Base-by-base conservation (phyloP, 2,329 filamentous ascomycete species). In the Colletotrichum sp. region DNA sequence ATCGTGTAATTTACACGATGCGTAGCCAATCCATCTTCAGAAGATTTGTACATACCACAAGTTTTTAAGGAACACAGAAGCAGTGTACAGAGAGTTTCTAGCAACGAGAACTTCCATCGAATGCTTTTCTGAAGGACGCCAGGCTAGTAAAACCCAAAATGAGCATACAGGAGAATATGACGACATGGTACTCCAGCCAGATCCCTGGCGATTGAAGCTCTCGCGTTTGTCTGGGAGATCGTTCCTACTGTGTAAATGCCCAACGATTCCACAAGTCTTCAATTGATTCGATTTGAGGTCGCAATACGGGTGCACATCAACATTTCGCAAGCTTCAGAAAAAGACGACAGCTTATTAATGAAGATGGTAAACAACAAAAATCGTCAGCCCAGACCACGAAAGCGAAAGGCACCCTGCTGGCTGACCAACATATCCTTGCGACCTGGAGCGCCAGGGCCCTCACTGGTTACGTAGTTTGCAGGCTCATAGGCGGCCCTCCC, bases 401-500 rank as follows among this genome's bases (percentile, higher is more conserved):
- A 67, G 43, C 38, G 16, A 56, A 52, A 52, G 12, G 65, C 30
- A 38, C 32, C 48, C 16, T 64, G 21, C 38, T 69, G 52, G 70
- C 64, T 76, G 73, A 73, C 70, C 73, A 76, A 76, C 58, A 36
- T 21, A 73, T 64, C 73, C 70, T 68, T 76, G 73, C 58, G n/a
- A 34, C 15, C 16, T 38, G n/a, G 43, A 58, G 64, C 58, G 65
- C 58, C 24, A 12, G 34, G 65, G 36, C 70, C 73, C 43, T 65
- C 73, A 38, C 38, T 56, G 73, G 73, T 75, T 75, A 75, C 73
- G 73, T 76, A 76, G 73, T 76, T 58, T 69, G 56, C 64, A 61
- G 64, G n/a, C 38, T 61, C 60, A 75, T 69, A 65, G 73, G 64
- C 30, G 43, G 43, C 48, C 10, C 58, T 76, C 64, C 70, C 70